These are phyloP conservation scores for Tetrapyrgos nigripes DNA, from an alignment of 1,284 basidiomycete species.

Conservation along the genomic window DNA sequence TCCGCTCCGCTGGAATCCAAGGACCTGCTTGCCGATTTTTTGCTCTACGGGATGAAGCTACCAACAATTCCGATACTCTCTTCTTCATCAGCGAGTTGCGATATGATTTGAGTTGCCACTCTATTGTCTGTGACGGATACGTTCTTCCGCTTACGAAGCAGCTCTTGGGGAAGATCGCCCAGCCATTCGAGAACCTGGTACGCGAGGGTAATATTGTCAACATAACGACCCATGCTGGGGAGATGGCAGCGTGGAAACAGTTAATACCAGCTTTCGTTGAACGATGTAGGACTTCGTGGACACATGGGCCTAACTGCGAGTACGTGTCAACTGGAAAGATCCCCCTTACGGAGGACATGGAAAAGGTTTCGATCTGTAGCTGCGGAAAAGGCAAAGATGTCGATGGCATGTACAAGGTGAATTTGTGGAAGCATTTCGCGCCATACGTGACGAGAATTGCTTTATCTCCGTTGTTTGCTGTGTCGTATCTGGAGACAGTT, in stretches of 20 bases:
- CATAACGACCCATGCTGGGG: slow-evolving; percentile 26
- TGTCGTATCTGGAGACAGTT: slow-evolving; percentile 41
- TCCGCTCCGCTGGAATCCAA: slow-evolving; percentile 23
- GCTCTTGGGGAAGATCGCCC: slow-evolving; percentile 17
- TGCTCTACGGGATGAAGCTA: slow-evolving; percentile 19
- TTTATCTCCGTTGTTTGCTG: slow-evolving; percentile 41
- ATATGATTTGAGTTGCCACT: slow-evolving; percentile 36
- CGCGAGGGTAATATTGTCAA: slow-evolving; percentile 10
- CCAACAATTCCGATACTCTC: slow-evolving; percentile 30
- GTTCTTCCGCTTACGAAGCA: slow-evolving; percentile 32
- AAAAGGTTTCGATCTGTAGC: slow-evolving; percentile 37
- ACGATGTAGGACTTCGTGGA: slow-evolving; percentile 42
- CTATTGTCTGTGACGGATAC: slow-evolving; percentile 38
- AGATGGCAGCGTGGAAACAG: slow-evolving; percentile 39
- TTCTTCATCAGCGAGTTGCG: slow-evolving; percentile 33
- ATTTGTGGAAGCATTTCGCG: slow-evolving; percentile 34
- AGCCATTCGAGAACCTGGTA: slow-evolving; percentile 15
- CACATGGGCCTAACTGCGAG: slow-evolving; percentile 38
- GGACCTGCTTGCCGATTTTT: slow-evolving; percentile 23
- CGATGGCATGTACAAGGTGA: slow-evolving; percentile 29
- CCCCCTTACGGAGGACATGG: slow-evolving; percentile 34
- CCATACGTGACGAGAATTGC: slow-evolving; percentile 40
- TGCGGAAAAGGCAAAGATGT: slow-evolving; percentile 44
- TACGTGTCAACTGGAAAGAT: slow-evolving; percentile 28
- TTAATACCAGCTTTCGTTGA: slow-evolving; percentile 44